Percentiles rank a stretch among this genome's conserved stretches.
Evolutionary conservation across 164 flowering plant genomes (phyloP).

Genomic region (Magnolia officinalis): DNA sequence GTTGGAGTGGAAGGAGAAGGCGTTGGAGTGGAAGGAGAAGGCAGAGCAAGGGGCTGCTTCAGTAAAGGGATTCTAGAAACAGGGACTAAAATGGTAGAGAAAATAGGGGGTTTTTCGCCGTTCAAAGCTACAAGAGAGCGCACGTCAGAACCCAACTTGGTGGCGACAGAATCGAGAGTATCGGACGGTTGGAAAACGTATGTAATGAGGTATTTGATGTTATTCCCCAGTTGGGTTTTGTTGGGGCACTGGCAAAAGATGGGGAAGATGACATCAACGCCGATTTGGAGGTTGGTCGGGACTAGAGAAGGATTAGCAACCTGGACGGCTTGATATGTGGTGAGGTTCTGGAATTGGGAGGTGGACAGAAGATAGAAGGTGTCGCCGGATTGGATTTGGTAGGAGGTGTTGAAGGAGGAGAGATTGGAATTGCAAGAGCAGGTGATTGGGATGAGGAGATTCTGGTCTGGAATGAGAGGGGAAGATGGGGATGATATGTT

Average conservation of each 20-base stretch:
- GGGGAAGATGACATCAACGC: constrained; percentile 48
- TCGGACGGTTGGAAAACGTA: constrained; percentile 73
- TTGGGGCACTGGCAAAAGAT: constrained; percentile 79
- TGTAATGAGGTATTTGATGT: constrained; percentile 44
- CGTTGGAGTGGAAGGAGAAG: neutral
- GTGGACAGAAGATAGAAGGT: constrained; percentile 63
- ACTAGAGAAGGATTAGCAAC: constrained; percentile 60
- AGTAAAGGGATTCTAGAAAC: constrained; percentile 49
- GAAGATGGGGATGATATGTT: constrained; percentile 56
- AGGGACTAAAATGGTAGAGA: constrained; percentile 63
- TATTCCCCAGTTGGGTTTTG: constrained; percentile 30
- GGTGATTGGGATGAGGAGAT: constrained; percentile 65
- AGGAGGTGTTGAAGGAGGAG: constrained; percentile 46
- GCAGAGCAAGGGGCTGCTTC: constrained; percentile 40
- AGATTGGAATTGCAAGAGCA: constrained; percentile 55
- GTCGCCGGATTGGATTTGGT: constrained; percentile 50
- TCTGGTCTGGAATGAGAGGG: constrained; percentile 47
- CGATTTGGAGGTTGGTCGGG: constrained; percentile 43
- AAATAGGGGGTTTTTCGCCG: constrained; percentile 29
- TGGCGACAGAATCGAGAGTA: constrained; percentile 41
- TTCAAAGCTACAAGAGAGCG: constrained; percentile 39
- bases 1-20: no score
- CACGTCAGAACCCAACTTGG: constrained; percentile 36
- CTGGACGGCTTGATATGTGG: constrained; percentile 66
- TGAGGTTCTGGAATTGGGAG: constrained; percentile 48